Conservation (phyloP, 1,139 yeast species). For the Magnusiomyces suaveolens region DNA sequence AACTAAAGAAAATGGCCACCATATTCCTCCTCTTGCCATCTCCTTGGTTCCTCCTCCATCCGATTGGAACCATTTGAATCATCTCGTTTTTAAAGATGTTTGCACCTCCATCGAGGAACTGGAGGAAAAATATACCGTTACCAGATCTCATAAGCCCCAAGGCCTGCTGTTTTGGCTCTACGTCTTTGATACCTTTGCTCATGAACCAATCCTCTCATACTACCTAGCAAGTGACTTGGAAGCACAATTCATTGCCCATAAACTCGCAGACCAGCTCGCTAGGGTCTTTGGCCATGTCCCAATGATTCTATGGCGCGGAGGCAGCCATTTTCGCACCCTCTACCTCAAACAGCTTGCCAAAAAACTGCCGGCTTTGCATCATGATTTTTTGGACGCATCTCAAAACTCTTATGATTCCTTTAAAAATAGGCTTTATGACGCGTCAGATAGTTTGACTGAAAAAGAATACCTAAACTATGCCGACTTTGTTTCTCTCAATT, state of each 20-base stretch:
- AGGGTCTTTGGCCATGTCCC: not conserved
- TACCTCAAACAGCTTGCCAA: not conserved
- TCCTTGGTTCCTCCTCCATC: not conserved
- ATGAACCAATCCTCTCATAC: not conserved
- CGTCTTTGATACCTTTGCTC: not conserved
- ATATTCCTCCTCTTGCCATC: not conserved
- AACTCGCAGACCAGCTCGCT: not conserved
- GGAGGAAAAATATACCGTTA: not conserved
- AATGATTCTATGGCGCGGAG: not conserved
- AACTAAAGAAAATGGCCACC: not conserved
- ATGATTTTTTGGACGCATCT: not conserved
- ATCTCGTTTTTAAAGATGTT: not conserved
- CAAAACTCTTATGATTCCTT: not conserved
- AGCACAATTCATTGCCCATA: not conserved
- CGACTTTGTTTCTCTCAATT: not conserved
- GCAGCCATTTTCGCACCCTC: not conserved
- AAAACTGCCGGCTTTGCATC: not conserved
- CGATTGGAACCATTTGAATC: not conserved
- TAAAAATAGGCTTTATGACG: not conserved
- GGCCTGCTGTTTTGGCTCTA: not conserved
- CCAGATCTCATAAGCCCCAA: not conserved
- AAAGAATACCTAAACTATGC: not conserved
- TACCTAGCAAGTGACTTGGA: not conserved
- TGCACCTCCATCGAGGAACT: not conserved
- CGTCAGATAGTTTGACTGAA: not conserved